These are phyloP conservation scores for Schizochytrium sp. DNA, from an alignment of 108 stramenopile genomes.

Conservation along the genomic window DNA sequence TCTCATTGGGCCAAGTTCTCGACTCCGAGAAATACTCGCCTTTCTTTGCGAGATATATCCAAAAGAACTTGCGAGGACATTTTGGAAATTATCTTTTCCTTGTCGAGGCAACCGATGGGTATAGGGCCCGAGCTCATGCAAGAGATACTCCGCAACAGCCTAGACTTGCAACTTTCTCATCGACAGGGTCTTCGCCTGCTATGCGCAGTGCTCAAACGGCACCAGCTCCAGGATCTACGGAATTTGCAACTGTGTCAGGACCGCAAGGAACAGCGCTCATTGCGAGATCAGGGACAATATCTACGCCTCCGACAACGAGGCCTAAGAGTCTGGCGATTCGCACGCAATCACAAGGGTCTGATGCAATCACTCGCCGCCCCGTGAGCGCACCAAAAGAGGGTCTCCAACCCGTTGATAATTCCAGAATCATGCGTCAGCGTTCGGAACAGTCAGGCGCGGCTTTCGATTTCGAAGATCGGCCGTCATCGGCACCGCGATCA, in stretches of 20 bases:
- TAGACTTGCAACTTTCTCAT: neutral
- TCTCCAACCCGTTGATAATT: neutral
- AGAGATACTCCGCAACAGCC: neutral
- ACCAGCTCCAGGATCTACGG: too few relatives aligned
- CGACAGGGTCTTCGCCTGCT: neutral
- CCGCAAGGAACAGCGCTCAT: neutral
- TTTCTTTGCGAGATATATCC: slow-evolving; percentile 27
- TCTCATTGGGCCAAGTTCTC: slow-evolving; percentile 14
- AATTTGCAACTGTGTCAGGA: neutral
- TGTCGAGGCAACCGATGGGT: slow-evolving; percentile 23
- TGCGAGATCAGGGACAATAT: neutral
- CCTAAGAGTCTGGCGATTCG: neutral
- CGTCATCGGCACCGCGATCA: neutral
- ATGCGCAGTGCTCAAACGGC: neutral
- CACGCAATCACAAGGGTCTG: neutral
- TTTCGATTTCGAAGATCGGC: neutral
- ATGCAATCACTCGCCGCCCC: neutral
- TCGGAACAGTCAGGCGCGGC: neutral
- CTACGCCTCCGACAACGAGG: neutral
- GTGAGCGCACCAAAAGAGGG: neutral
- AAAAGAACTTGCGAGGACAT: neutral
- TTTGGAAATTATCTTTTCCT: slow-evolving; percentile 44
- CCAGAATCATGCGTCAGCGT: neutral
- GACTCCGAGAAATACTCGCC: slow-evolving; percentile 5
- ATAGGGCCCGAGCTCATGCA: neutral